A percentile compares a stretch with the other conserved stretches of the same genome.
Evolutionary conservation across 192 early-diverging fungal species (phyloP).

Genomic region (Cetraspora pellucida): DNA sequence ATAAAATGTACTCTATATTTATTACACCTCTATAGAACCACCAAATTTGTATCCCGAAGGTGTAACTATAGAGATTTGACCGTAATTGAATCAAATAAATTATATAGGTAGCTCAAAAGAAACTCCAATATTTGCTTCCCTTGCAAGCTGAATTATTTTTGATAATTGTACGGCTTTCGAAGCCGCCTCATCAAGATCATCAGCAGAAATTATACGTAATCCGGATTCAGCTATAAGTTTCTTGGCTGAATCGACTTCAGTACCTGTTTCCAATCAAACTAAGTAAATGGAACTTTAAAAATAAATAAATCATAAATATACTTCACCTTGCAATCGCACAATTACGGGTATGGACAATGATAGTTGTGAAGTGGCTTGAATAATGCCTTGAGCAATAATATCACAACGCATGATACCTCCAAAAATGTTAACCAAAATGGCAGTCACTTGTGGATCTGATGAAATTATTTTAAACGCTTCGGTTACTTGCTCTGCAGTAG

Average conservation of each 20-base stretch:
- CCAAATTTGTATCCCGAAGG: no score
- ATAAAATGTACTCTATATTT: no score
- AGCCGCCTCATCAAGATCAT: slow-evolving; percentile 96
- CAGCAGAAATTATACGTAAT: slow-evolving; percentile 88
- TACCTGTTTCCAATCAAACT: slow-evolving; percentile 32
- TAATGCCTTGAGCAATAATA: slow-evolving; percentile 97
- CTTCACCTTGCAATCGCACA: slow-evolving; percentile 87
- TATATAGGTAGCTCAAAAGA: slow-evolving; percentile 62
- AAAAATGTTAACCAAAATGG: slow-evolving; percentile 99
- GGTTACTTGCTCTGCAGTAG: slow-evolving; percentile 91
- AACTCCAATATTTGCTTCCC: slow-evolving; percentile 74
- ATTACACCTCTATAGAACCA: no score
- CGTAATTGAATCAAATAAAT: slow-evolving; percentile 1
- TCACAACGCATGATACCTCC: slow-evolving; percentile 99
- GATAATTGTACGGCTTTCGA: slow-evolving; percentile 81
- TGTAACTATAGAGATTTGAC: no score
- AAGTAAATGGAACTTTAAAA: slow-evolving; percentile 6
- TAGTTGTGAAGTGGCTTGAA: slow-evolving; percentile 89
- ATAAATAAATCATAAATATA: background rate
- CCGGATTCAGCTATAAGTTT: slow-evolving; percentile 90
- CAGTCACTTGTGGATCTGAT: slow-evolving; percentile 93
- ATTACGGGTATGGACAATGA: slow-evolving; percentile 93
- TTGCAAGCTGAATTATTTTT: slow-evolving; percentile 79
- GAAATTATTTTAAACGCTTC: slow-evolving; percentile 99
- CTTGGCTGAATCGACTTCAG: slow-evolving; percentile 87